Evolutionary conservation across 441 rosid species (phyloP), one percentile per base, ranked within the genome.

Genomic region (Pelargonium citronellum): DNA sequence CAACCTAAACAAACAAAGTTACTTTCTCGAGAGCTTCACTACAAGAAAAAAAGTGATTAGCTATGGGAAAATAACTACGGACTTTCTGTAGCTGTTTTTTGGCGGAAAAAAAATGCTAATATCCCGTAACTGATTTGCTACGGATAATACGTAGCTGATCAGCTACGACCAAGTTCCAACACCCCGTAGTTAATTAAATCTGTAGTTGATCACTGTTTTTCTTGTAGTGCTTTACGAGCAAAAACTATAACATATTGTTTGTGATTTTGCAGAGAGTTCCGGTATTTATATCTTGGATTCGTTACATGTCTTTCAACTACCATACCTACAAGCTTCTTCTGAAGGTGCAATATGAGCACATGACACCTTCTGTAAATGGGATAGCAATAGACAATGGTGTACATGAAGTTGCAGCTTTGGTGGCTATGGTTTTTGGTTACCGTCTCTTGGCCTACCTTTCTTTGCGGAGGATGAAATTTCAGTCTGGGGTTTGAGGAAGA

Each of bases 341-440:
- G 53, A 75, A 69, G 60, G 66, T 77, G 8, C 83, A 82, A 27
- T 74, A 75, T 62, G 83, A 83, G 61, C 79, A 82, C 72, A 74
- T 75, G 24, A 68, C 76, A 46, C 83, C 80, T 1, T 72, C 75
- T 7, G 79, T 84, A 55, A 80, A 87, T 22, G 95, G 94, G 57
- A 80, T 81, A 68, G 73, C 74, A 75, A 84, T 82, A 15, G 96
- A 87, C 83, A 77, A 70, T 60, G 89, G 99, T 10, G 16, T 77
- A 37, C 80, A 41, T 27, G 97, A 91, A 84, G 96, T 95, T 0
- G 43, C 75, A 11, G 92, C 97, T 47, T 81, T 95, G 15, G 89
- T 91, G 22, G 89, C 78, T 19, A 95, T 95, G 99, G 90, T 90
- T n/a, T 91, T 95, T 10, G 96, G 99, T 22, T 94, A 91, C 77